A percentile compares a stretch with the other conserved stretches of the same genome.
These are phyloP conservation scores for Boletus fagicola DNA, from an alignment of 768 basidiomycete species.

Conservation along the genomic window DNA sequence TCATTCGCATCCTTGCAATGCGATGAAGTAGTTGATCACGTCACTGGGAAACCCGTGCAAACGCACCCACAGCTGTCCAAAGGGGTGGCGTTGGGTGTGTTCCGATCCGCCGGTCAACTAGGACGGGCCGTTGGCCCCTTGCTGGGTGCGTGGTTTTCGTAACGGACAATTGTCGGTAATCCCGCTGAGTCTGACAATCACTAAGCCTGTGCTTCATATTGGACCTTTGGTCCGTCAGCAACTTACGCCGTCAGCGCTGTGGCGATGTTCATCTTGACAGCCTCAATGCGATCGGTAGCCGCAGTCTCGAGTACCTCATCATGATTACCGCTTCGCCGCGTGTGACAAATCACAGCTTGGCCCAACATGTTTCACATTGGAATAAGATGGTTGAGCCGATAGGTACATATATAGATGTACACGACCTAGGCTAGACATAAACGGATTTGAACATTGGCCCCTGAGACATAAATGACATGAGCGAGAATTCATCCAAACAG, in stretches of 20 bases:
- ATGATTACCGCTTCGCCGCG: slow-evolving; percentile 10
- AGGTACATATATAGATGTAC: not conserved
- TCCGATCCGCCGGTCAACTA: slow-evolving; percentile 91
- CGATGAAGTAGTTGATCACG: slow-evolving; percentile 63
- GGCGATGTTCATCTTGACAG: slow-evolving; percentile 61
- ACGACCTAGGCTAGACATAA: slow-evolving; percentile 1
- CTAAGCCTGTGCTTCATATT: slow-evolving; percentile 81
- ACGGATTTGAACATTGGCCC: not conserved
- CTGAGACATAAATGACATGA: slow-evolving; percentile 12
- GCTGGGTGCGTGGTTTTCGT: slow-evolving; percentile 54
- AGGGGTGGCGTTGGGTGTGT: slow-evolving; percentile 79
- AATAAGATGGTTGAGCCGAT: not conserved
- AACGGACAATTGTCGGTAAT: not conserved
- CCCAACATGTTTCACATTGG: slow-evolving; percentile 4
- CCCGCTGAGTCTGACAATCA: slow-evolving; percentile 11
- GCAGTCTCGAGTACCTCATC: slow-evolving; percentile 1
- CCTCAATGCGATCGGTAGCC: slow-evolving; percentile 53
- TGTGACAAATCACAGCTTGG: not conserved
- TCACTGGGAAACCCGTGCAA: slow-evolving; percentile 52
- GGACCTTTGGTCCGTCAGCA: slow-evolving; percentile 79
- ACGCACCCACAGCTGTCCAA: slow-evolving; percentile 73
- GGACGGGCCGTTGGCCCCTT: slow-evolving; percentile 92
- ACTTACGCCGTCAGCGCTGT: slow-evolving; percentile 69
- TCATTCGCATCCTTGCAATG: slow-evolving; percentile 89
- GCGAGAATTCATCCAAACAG: slow-evolving; percentile 12